Conservation (phyloP, 192 early-diverging fungal species). For the Dissophora globulifera region DNA sequence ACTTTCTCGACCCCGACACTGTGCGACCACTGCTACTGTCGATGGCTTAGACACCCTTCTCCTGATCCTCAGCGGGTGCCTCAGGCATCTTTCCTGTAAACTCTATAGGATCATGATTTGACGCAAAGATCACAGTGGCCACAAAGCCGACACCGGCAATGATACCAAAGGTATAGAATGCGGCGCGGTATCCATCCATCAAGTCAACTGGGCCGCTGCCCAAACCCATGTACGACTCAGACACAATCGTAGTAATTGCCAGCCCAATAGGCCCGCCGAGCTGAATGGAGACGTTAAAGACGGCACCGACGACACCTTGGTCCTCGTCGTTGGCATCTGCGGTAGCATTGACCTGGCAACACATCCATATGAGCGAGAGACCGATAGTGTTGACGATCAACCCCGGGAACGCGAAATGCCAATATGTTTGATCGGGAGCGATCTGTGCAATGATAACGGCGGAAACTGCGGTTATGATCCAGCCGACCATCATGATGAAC, state of each 20-base stretch:
- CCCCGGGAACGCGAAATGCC: constrained; percentile 48
- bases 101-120: constrained; percentile 28
- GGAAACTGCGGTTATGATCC: constrained; percentile 18
- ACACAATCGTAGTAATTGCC: constrained; percentile 47
- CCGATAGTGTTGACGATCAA: constrained; percentile 45
- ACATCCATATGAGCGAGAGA: constrained; percentile 45
- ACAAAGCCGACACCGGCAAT: constrained; percentile 21
- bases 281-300: constrained; percentile 52
- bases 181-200: constrained; percentile 36
- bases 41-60: constrained; percentile 8
- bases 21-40: constrained; percentile 9
- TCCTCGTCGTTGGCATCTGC: constrained; percentile 45
- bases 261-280: constrained; percentile 49
- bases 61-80: background rate
- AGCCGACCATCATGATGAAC: constrained; percentile 39
- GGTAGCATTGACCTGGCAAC: constrained; percentile 44
- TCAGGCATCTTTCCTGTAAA: constrained; percentile 7
- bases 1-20: background rate
- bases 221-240: constrained; percentile 3
- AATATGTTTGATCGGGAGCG: constrained; percentile 15
- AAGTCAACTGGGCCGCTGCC: constrained; percentile 2
- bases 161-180: constrained; percentile 26
- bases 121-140: constrained; percentile 8
- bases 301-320: constrained; percentile 49
- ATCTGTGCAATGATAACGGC: constrained; percentile 35